A percentile compares a stretch with the other conserved stretches of the same genome.
These are phyloP conservation scores for Fusarium caatingaense DNA, from an alignment of 2,329 filamentous ascomycete species.

Conservation along the genomic window DNA sequence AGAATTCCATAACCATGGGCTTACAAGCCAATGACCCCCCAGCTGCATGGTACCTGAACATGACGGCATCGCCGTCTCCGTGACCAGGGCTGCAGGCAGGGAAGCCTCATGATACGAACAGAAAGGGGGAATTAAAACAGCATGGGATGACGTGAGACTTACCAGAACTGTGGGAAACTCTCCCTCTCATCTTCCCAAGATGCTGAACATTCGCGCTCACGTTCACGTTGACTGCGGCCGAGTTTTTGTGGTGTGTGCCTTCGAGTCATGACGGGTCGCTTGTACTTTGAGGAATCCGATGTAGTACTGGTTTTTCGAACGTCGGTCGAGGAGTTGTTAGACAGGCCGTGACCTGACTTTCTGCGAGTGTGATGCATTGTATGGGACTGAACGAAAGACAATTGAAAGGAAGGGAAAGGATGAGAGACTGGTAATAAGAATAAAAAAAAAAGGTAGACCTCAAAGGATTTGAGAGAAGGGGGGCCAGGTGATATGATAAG, in stretches of 20 bases:
- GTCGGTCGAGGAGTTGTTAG: constrained; percentile 66
- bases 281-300: constrained; percentile 60
- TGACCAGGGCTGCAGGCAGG: constrained; percentile 33
- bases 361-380: constrained; percentile 68
- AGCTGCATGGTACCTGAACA: constrained; percentile 26
- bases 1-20: not conserved
- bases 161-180: constrained; percentile 75
- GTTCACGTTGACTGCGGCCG: constrained; percentile 62
- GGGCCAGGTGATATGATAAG: constrained; percentile 35
- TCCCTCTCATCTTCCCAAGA: constrained; percentile 69
- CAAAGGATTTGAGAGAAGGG: constrained; percentile 31
- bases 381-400: constrained; percentile 13
- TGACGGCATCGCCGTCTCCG: constrained; percentile 34
- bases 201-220: constrained; percentile 63
- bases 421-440: constrained; percentile 16
- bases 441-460: constrained; percentile 25
- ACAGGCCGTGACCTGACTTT: constrained; percentile 65
- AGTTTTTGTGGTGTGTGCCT: constrained; percentile 62
- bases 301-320: constrained; percentile 62
- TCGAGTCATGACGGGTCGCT: constrained; percentile 60
- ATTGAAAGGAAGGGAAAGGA: constrained; percentile 11
- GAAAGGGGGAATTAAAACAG: constrained; percentile 14
- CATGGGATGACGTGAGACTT: constrained; percentile 50
- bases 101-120: constrained; percentile 20
- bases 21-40: constrained; percentile 1